phyloP scores from a whole-genome alignment of 495 filamentous ascomycete species.

The Neurospora hispaniola region DNA sequence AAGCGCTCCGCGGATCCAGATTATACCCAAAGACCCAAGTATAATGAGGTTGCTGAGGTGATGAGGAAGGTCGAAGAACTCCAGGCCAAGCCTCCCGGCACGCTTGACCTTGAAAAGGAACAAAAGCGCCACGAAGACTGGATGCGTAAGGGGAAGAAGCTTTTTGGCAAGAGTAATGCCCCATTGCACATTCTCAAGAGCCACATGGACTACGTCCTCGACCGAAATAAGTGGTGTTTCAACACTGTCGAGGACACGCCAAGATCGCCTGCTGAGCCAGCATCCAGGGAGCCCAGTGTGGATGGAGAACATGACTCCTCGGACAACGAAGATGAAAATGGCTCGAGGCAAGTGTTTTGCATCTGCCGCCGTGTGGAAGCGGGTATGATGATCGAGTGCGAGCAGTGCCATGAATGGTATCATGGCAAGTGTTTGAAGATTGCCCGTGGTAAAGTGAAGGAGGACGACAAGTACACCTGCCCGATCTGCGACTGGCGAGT shows the following conservation, averaged over 20 bases:
- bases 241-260: slow-evolving; percentile 77
- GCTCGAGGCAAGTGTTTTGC: slow-evolving; percentile 70
- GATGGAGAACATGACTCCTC: slow-evolving; percentile 39
- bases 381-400: slow-evolving; percentile 99
- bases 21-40: slow-evolving; percentile 71
- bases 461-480: slow-evolving; percentile 96
- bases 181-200: slow-evolving; percentile 86
- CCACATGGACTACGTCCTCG: slow-evolving; percentile 89
- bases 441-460: slow-evolving; percentile 91
- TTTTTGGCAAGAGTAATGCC: slow-evolving; percentile 97
- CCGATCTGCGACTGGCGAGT: slow-evolving; percentile 97
- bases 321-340: slow-evolving; percentile 15
- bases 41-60: slow-evolving; percentile 80
- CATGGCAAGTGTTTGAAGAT: slow-evolving; percentile 99
- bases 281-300: slow-evolving; percentile 75
- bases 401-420: slow-evolving; percentile 98
- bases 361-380: slow-evolving; percentile 89
- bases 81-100: slow-evolving; percentile 83
- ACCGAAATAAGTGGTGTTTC: slow-evolving; percentile 83
- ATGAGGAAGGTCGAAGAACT: slow-evolving; percentile 78
- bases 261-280: slow-evolving; percentile 81
- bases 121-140: slow-evolving; percentile 96
- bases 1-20: slow-evolving; percentile 66
- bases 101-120: slow-evolving; percentile 87
- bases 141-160: slow-evolving; percentile 97